Base-by-base conservation (phyloP, 352 stramenopile species). In the Phytophthora pistaciae region DNA sequence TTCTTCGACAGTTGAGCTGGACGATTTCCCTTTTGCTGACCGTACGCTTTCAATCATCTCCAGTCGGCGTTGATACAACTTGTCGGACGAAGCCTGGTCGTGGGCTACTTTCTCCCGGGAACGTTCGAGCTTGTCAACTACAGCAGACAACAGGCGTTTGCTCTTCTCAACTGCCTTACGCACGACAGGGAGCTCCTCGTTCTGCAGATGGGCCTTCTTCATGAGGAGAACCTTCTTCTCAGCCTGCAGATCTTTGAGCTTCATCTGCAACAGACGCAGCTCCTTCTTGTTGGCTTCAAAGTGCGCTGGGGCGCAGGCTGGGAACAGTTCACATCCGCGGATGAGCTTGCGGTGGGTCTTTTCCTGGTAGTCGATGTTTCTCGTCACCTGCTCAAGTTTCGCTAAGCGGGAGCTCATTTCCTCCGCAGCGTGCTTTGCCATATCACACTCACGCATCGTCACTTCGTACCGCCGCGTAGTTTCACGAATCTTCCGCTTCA, bases 41-140 rank as follows among this genome's bases (percentile, higher is more conserved):
- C 74, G 87, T 18, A 94, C 85, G 50, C 72, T 85, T 10, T 91
- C 84, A 60, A 95, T 92, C 78, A 95, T 86, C 53, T 93, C 86
- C 13, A 93, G 56, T 10, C 87, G 84, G 2, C 80, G 76, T 42
- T 92, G 75, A 57, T 91, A 91, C 33, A 95, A 68, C 48, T 90
- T 87, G 40, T 92, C 84, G 0, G 84, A 91, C 5, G 87, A 78
- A 0, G 83, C 79, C 56, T 91, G 83, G 21, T 95, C 89, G 16
- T 94, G 77, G 3, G 75, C 74, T n/a, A 91, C 78, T 46, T 93
- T 93, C 18, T 85, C 78, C 1, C 81, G 65, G 10, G 86, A 82
- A 9, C 75, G 71, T 52, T 94, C 83, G 7, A 96, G 79, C 38
- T 90, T 91, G 7, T 87, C 79, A 0, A 95, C 74, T 6, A 96